Percentiles rank a stretch among this genome's conserved stretches.
phyloP scores from a whole-genome alignment of 169 alveolate genomes.

The Cyclospora cayetanensis region DNA sequence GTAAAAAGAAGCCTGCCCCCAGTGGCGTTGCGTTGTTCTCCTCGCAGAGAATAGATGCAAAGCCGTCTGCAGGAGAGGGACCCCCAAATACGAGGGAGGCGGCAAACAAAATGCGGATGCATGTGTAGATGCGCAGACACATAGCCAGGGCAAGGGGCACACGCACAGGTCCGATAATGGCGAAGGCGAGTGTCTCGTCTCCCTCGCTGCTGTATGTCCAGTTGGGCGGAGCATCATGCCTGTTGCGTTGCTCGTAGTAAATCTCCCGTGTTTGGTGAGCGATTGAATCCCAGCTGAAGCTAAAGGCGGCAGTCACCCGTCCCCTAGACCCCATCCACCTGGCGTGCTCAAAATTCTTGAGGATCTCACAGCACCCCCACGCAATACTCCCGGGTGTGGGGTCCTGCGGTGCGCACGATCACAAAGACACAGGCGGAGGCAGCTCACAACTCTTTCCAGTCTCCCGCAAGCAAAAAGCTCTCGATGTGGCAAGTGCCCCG shows the following conservation, averaged over 20 bases:
- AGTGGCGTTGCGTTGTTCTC: not conserved
- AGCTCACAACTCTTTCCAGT: not conserved
- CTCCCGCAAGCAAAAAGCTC: not conserved
- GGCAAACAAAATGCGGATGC: not conserved
- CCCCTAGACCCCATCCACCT: slow-evolving; percentile 82
- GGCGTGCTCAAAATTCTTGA: slow-evolving; percentile 78
- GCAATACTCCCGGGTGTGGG: slow-evolving; percentile 84
- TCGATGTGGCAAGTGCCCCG: too few species aligned
- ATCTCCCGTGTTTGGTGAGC: slow-evolving; percentile 75
- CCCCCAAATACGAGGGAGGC: not conserved
- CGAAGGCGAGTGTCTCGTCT: slow-evolving; percentile 68
- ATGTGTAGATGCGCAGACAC: not conserved
- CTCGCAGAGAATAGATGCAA: not conserved
- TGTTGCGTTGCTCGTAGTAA: slow-evolving; percentile 77
- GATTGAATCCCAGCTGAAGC: slow-evolving; percentile 80
- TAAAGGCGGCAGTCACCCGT: slow-evolving; percentile 79
- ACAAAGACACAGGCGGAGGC: too few species aligned
- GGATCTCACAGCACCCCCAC: slow-evolving; percentile 81
- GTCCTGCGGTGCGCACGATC: slow-evolving; percentile 74
- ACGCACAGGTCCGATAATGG: slow-evolving; percentile 68
- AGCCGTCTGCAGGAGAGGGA: not conserved
- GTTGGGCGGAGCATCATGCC: slow-evolving; percentile 74
- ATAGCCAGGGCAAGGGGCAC: not conserved
- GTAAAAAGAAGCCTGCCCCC: not conserved
- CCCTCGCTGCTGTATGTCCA: slow-evolving; percentile 67